A percentile compares a stretch with the other conserved stretches of the same genome.
These are phyloP conservation scores for Exserohilum rostratum DNA, from an alignment of 2,329 filamentous ascomycete genomes.

Conservation along the genomic window DNA sequence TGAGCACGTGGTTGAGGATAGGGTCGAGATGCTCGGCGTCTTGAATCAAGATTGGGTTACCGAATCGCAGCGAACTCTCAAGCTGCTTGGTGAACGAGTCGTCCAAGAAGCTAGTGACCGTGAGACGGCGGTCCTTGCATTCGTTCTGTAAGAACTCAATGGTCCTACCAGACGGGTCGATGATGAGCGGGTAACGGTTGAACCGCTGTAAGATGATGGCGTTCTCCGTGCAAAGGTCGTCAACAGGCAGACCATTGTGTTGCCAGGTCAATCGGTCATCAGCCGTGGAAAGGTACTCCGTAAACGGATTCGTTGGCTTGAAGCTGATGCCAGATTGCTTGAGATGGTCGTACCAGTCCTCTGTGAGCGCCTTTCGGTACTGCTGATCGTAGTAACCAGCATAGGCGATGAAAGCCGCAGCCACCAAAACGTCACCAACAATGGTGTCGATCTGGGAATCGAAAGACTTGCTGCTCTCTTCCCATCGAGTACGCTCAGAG, in stretches of 20 bases:
- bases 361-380: conserved; percentile 96
- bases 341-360: conserved; percentile 95
- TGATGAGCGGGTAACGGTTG: conserved; percentile 97
- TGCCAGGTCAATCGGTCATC: conserved; percentile 97
- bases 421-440: conserved; percentile 92
- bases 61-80: conserved; percentile 94
- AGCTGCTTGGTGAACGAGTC: conserved; percentile 98
- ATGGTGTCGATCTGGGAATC: conserved; percentile 97
- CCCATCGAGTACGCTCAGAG: conserved; percentile 91
- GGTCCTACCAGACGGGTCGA: conserved; percentile 93
- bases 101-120: conserved; percentile 96
- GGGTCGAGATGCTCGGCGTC: conserved; percentile 97
- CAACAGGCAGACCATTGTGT: conserved; percentile 88
- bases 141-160: conserved; percentile 96
- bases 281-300: conserved; percentile 94
- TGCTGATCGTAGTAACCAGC: conserved; percentile 97
- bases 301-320: conserved; percentile 92
- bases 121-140: conserved; percentile 89
- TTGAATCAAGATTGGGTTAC: conserved; percentile 97
- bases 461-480: conserved; percentile 96
- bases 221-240: conserved; percentile 98
- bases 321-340: conserved; percentile 89
- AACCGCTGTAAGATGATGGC: conserved; percentile 97
- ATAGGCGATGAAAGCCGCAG: conserved; percentile 97
- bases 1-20: conserved; percentile 96